These are phyloP conservation scores for Limonium bicolor DNA, from an alignment of 148 eudicot genomes.

Conservation along the genomic window DNA sequence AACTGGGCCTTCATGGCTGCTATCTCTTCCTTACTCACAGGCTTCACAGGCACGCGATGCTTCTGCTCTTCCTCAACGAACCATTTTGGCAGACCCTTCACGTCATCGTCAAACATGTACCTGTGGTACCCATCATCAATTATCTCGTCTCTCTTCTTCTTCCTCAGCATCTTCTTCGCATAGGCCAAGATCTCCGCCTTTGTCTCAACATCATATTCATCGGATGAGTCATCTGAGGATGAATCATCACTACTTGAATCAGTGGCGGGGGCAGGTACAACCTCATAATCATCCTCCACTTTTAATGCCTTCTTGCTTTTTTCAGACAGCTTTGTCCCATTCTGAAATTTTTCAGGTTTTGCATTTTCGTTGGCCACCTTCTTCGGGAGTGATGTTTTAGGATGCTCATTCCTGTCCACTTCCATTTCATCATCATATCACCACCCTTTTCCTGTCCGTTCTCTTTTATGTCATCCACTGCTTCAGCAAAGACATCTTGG, in stretches of 20 bases:
- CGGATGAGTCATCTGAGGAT: slow-evolving; percentile 65
- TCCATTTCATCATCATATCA: slow-evolving; percentile 60
- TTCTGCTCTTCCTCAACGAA: slow-evolving; percentile 57
- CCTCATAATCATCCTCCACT: slow-evolving; percentile 59
- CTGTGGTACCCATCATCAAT: slow-evolving; percentile 79
- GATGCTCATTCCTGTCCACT: slow-evolving; percentile 14
- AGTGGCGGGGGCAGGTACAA: slow-evolving; percentile 69
- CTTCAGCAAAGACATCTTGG: slow-evolving; percentile 63
- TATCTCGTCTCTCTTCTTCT: slow-evolving; percentile 55
- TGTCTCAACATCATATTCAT: slow-evolving; percentile 36
- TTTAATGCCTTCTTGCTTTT: slow-evolving; percentile 23
- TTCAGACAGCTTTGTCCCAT: too few relatives aligned
- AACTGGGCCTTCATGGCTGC: slow-evolving; percentile 63
- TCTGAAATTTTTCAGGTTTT: neutral
- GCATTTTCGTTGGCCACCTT: slow-evolving; percentile 4
- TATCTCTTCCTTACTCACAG: slow-evolving; percentile 67
- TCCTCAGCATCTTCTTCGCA: slow-evolving; percentile 75
- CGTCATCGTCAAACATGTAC: slow-evolving; percentile 60
- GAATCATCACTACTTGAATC: slow-evolving; percentile 76
- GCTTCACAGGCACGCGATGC: slow-evolving; percentile 43
- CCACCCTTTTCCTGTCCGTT: slow-evolving; percentile 11
- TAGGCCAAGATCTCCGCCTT: slow-evolving; percentile 68
- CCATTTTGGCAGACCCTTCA: slow-evolving; percentile 61
- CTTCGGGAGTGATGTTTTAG: slow-evolving; percentile 11
- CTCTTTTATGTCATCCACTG: slow-evolving; percentile 32